Base-by-base conservation (phyloP, 768 basidiomycete genomes). In the Russula griseocarnosa region DNA sequence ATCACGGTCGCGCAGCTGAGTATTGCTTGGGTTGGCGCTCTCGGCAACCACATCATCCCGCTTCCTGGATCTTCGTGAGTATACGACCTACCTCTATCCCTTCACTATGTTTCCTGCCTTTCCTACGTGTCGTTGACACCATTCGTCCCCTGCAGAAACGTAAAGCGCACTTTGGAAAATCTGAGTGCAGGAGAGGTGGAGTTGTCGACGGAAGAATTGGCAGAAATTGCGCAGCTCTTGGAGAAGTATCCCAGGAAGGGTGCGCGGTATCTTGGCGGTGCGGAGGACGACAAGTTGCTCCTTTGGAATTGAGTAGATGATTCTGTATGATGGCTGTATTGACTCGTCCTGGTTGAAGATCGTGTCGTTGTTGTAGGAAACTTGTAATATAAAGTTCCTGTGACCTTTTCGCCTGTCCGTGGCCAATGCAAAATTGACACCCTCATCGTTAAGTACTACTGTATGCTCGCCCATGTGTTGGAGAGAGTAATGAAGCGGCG, bases 1-100 rank as follows among this genome's bases (percentile, higher is more conserved):
- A 69, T 81, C 36, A 76, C 79, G 0, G 71, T 78, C 5, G 77
- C 74, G 0, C 76, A 77, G 66, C 71, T 79, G 16, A 71, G 70
- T 66, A 72, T 79, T 38, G 77, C 77, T 1, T 79, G 78, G 78
- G 77, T 79, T 5, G 54, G 52, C 28, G 69, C 74, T 7, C 73
- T 73, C 7, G 77, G 77, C 18, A 50, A 57, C 7, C 73, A 79
- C 69, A 74, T 79, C 24, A 74, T 83, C 60, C 80, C 81, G 4
- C 74, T 83, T 22, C 81, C 82, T 0, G 82, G 82, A 0, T 77
- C 77, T n/a, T 77, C 76, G 76, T 78, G 59, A 52, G 74, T 71
- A 47, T 47, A 47, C 46, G 46, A 47, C 46, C 5, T 22, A 22
- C 44, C 9, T 11, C n/a, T 26, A 22, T 46, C 44, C 49, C 61